A percentile compares a stretch with the other conserved stretches of the same genome.
These are phyloP conservation scores for Melaleuca alternifolia DNA, from an alignment of 345 rosid species.

Conservation along the genomic window DNA sequence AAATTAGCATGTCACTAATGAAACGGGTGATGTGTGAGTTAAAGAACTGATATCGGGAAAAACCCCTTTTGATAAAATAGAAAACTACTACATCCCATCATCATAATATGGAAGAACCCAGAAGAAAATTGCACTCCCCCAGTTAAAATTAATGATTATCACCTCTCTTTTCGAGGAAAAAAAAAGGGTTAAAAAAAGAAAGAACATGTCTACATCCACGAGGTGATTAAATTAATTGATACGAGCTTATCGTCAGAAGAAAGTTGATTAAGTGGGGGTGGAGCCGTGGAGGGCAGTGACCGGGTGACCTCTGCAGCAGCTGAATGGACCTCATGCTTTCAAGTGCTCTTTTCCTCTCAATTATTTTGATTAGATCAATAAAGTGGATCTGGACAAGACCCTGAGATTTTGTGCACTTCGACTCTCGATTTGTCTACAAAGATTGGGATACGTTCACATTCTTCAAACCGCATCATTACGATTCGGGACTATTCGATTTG, in stretches of 20 bases:
- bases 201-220: neutral
- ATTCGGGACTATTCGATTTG: too few species aligned
- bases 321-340: neutral
- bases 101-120: neutral
- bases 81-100: neutral
- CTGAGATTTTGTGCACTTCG: neutral
- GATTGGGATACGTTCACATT: neutral
- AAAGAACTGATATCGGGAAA: neutral
- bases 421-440: neutral
- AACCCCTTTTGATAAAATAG: neutral
- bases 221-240: neutral
- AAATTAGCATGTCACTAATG: too few species aligned
- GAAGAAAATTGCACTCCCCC: neutral
- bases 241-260: neutral
- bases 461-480: neutral
- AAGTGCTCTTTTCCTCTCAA: neutral
- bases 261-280: neutral
- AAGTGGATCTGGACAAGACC: neutral
- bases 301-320: neutral
- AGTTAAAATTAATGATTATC: neutral
- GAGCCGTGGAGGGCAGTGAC: neutral
- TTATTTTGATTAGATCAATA: neutral
- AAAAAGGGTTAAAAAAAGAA: too few species aligned
- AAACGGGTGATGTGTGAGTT: neutral
- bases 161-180: neutral